phyloP scores from a whole-genome alignment of 1,284 basidiomycete species.

The Ustilago bromivora region DNA sequence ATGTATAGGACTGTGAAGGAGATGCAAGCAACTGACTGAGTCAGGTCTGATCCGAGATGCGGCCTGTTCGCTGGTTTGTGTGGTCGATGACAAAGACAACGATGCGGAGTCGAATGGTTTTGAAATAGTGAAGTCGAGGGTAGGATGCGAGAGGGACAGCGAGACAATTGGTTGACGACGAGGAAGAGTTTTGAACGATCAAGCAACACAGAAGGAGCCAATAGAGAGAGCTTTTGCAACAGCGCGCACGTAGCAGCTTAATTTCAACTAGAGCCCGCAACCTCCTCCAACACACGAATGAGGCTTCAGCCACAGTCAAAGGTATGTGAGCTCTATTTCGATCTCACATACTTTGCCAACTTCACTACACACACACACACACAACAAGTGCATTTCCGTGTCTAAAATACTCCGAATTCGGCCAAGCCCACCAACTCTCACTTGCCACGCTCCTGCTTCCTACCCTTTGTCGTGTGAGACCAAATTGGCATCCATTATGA shows the following conservation, averaged over 20 bases:
- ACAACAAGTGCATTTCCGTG: not conserved
- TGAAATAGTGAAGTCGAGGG: not conserved
- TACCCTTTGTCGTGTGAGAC: constrained; percentile 5
- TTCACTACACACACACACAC: not conserved
- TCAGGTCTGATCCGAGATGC: not conserved
- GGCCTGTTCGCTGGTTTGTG: not conserved
- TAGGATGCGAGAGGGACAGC: constrained; percentile 1
- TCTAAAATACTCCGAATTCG: constrained; percentile 6
- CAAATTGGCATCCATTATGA: not conserved
- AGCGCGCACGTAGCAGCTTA: not conserved
- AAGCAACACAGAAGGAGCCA: not conserved
- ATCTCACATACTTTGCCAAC: no score
- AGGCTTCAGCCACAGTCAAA: not conserved
- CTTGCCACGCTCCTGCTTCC: not conserved
- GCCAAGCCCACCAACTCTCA: not conserved
- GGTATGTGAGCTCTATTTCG: no score
- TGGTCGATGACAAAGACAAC: not conserved
- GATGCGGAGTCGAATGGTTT: not conserved
- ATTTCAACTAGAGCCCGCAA: not conserved
- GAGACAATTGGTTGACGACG: not conserved
- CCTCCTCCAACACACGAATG: not conserved
- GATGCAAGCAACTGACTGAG: not conserved
- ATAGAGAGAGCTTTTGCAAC: not conserved
- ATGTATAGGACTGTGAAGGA: not conserved
- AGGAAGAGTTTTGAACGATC: not conserved